A percentile compares a stretch with the other conserved stretches of the same genome.
These are phyloP conservation scores for Jamesozyma lodderae DNA, from an alignment of 805 yeast species.

Conservation along the genomic window DNA sequence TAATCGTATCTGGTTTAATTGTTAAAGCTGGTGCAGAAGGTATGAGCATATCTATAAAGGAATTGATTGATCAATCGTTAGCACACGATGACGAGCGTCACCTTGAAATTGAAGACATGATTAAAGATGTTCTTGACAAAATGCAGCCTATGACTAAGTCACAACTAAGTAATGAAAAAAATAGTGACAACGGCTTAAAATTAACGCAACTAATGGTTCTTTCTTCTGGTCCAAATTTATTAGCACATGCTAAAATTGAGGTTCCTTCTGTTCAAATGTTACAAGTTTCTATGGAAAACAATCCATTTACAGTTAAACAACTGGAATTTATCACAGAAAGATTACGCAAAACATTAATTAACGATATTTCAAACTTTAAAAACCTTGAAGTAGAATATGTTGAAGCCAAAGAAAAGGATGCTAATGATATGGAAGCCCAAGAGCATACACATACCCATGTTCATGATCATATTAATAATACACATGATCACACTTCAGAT, in stretches of 20 bases:
- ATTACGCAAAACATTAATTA: slow-evolving; percentile 26
- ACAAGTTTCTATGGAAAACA: slow-evolving; percentile 27
- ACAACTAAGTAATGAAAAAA: slow-evolving; percentile 7
- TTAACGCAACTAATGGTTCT: slow-evolving; percentile 38
- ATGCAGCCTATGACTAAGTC: slow-evolving; percentile 30
- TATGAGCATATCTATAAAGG: slow-evolving; percentile 55
- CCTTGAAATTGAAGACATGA: slow-evolving; percentile 30
- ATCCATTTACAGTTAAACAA: slow-evolving; percentile 31
- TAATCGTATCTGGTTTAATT: slow-evolving; percentile 69
- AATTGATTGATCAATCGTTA: slow-evolving; percentile 65
- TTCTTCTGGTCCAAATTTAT: slow-evolving; percentile 47
- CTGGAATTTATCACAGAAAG: slow-evolving; percentile 32
- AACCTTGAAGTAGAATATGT: slow-evolving; percentile 34
- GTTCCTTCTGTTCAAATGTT: slow-evolving; percentile 31
- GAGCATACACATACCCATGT: slow-evolving; percentile 8
- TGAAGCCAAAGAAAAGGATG: slow-evolving; percentile 22
- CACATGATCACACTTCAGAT: slow-evolving; percentile 8
- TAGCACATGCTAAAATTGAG: slow-evolving; percentile 27
- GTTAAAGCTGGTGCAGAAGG: slow-evolving; percentile 77
- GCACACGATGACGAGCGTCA: slow-evolving; percentile 42
- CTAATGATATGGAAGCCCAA: slow-evolving; percentile 14
- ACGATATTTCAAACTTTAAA: slow-evolving; percentile 35
- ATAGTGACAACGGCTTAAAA: slow-evolving; percentile 11
- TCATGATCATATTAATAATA: slow-evolving; percentile 6
- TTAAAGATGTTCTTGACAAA: slow-evolving; percentile 28